phyloP scores from a whole-genome alignment of 2,329 filamentous ascomycete species.

The Pseudocercospora eumusae region DNA sequence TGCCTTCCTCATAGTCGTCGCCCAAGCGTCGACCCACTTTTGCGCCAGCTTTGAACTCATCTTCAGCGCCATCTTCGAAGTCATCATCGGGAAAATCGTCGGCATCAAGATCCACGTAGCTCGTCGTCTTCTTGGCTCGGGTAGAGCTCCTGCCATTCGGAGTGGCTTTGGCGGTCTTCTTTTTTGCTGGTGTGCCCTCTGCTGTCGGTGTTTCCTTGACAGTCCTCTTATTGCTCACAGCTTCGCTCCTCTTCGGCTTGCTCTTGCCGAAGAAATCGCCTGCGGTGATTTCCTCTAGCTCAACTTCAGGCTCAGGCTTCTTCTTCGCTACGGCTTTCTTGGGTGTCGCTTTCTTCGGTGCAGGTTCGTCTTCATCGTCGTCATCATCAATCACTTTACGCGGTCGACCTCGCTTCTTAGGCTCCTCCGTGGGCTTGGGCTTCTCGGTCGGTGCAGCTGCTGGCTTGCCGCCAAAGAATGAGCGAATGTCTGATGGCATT shows the following conservation, averaged over 20 bases:
- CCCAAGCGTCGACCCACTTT: constrained; percentile 58
- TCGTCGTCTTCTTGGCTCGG: constrained; percentile 47
- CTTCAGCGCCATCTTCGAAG: constrained; percentile 62
- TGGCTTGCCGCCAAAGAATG: constrained; percentile 81
- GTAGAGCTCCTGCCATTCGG: constrained; percentile 42
- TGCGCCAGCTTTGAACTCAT: constrained; percentile 76
- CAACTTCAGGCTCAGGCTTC: constrained; percentile 31
- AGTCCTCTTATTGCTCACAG: constrained; percentile 29
- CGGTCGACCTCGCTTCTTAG: constrained; percentile 51
- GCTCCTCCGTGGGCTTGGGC: constrained; percentile 39
- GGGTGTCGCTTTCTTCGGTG: constrained; percentile 34
- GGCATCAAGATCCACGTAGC: constrained; percentile 40
- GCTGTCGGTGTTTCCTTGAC: constrained; percentile 21
- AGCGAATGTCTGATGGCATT: constrained; percentile 86
- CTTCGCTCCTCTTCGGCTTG: constrained; percentile 55
- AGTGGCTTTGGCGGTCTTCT: constrained; percentile 41
- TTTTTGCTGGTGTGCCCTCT: constrained; percentile 41
- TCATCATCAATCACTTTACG: constrained; percentile 78
- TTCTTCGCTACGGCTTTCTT: constrained; percentile 62
- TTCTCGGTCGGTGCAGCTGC: constrained; percentile 48
- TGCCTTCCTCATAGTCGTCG: constrained; percentile 71
- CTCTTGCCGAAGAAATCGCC: constrained; percentile 63
- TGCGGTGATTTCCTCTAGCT: constrained; percentile 57
- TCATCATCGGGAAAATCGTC: constrained; percentile 44
- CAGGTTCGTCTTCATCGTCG: constrained; percentile 58